Evolutionary conservation across 352 stramenopile species (phyloP), one percentile per base, ranked within the genome.

Genomic region (Phytophthora lateralis): DNA sequence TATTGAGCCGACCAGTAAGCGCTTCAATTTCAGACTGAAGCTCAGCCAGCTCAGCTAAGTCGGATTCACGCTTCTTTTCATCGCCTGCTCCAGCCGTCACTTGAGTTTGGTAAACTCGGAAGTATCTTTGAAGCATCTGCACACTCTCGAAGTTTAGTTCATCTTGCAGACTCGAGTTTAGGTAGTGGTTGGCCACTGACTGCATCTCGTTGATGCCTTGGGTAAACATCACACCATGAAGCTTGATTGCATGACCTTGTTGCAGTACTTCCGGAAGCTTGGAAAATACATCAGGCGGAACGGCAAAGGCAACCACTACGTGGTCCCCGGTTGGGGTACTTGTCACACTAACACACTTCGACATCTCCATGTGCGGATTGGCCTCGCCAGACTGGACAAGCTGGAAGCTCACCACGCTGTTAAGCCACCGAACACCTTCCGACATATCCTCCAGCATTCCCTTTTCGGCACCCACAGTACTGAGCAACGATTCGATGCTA

Each of bases 361-460:
- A 82, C 48, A 78, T 89, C 57, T 86, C 76, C 30, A 91, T 66
- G 32, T 66, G 71, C 4, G 76, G 68, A 21, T 85, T 79, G 3
- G 65, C 51, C 48, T 85, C 76, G 29, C 63, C 73, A 30, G 78
- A 85, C 29, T 88, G 73, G 2, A 88, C 65, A 11, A 96, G 67
- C 37, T 91, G 78, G n/a, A 97, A 79, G 51, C 82, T 91, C 42
- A 97, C 85, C 2, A 72, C 69, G 10, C 55, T 70, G 55, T 82
- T 93, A 8, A 98, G 68, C 90, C 88, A 97, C 47, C 91, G 70
- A 39, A 95, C 61, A 20, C 88, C 90, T 39, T 95, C 90, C 4
- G 78, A 80, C 80, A 98, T 91, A 58, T 98, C 91, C 73, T 97
- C 83, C 3, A 99, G 85, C 96, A 99, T 99, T n/a, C 91, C 93